These are phyloP conservation scores for Crucibulum laeve DNA, from an alignment of 768 basidiomycete species.

Conservation along the genomic window DNA sequence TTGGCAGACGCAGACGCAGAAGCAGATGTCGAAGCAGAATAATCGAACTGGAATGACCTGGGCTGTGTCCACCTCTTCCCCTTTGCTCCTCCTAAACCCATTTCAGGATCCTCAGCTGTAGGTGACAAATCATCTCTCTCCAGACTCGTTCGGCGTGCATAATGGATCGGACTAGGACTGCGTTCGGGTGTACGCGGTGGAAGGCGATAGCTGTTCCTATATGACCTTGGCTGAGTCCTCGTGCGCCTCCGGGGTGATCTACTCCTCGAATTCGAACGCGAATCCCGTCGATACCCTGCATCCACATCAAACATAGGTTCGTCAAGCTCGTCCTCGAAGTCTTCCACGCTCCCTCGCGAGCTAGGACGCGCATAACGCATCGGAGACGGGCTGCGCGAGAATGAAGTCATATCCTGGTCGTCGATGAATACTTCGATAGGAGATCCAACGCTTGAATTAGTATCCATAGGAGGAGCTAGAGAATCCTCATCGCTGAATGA, in stretches of 20 bases:
- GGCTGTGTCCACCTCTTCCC: neutral
- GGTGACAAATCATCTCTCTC: neutral
- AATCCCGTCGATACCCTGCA: slow-evolving; percentile 2
- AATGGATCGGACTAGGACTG: slow-evolving; percentile 8
- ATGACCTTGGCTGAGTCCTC: slow-evolving; percentile 19
- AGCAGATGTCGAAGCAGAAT: neutral
- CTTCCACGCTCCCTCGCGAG: slow-evolving; percentile 19
- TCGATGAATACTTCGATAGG: slow-evolving; percentile 19
- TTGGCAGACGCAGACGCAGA: too few species aligned
- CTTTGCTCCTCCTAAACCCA: neutral
- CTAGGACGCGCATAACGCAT: slow-evolving; percentile 29
- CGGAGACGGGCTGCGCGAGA: slow-evolving; percentile 26
- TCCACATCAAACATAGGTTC: slow-evolving; percentile 4
- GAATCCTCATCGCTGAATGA: neutral
- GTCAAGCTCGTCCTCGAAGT: slow-evolving; percentile 4
- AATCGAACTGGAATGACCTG: neutral
- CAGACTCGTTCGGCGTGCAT: neutral
- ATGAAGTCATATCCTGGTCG: slow-evolving; percentile 13
- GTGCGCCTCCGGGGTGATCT: slow-evolving; percentile 10
- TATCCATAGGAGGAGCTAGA: neutral
- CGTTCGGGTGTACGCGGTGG: slow-evolving; percentile 6
- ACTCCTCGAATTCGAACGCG: slow-evolving; percentile 3
- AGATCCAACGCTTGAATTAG: slow-evolving; percentile 4
- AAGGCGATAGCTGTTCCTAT: slow-evolving; percentile 20
- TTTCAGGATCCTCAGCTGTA: neutral